These are phyloP conservation scores for Celoporthe dispersa DNA, from an alignment of 2,329 filamentous ascomycete species.

Conservation along the genomic window DNA sequence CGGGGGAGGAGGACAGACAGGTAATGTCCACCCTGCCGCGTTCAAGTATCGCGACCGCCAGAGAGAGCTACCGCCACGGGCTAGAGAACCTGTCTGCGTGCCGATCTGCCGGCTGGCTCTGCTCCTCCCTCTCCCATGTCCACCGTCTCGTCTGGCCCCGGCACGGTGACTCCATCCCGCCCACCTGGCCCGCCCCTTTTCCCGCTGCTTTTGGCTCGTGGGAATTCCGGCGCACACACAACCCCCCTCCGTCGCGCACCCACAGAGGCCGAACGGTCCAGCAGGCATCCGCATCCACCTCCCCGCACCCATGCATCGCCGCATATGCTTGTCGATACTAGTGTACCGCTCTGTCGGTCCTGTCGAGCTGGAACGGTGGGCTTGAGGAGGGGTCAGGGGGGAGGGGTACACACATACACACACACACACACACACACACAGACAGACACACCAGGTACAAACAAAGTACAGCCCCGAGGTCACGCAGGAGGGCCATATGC, in stretches of 20 bases:
- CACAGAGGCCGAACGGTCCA: neutral
- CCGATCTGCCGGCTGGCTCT: neutral
- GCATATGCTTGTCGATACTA: slow-evolving; percentile 9
- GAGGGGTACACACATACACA: too few relatives aligned
- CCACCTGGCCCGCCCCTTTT: too few relatives aligned
- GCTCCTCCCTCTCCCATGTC: neutral
- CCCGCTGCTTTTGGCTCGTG: too few relatives aligned
- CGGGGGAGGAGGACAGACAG: neutral
- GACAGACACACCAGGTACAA: slow-evolving; percentile 1
- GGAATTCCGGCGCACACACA: too few relatives aligned
- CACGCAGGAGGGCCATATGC: neutral
- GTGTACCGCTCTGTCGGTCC: slow-evolving; percentile 18
- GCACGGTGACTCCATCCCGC: too few relatives aligned
- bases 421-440: too few relatives aligned
- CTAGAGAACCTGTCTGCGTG: neutral
- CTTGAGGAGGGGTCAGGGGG: neutral
- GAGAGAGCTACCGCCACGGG: too few relatives aligned
- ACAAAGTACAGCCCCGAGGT: neutral
- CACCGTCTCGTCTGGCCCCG: too few relatives aligned
- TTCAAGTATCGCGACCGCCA: neutral
- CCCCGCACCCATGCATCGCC: slow-evolving; percentile 14
- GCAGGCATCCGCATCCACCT: slow-evolving; percentile 9
- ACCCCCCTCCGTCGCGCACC: too few relatives aligned
- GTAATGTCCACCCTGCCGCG: neutral
- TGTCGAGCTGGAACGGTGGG: neutral